Evolutionary conservation across 2,329 filamentous ascomycete genomes (phyloP), one percentile per base, ranked within the genome.

Genomic region (Colletotrichum lini): DNA sequence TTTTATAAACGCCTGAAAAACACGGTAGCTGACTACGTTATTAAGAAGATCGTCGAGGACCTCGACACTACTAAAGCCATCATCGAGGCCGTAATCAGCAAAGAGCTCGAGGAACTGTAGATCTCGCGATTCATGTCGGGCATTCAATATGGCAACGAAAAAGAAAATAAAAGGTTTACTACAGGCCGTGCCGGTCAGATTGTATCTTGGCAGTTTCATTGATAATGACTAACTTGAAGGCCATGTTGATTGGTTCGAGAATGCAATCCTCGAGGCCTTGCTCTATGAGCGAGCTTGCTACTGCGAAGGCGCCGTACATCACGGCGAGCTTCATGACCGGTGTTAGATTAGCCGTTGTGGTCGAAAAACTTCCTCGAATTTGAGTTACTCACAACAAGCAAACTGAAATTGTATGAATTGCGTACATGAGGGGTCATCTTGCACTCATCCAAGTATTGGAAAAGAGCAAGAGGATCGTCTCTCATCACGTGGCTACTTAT

Each of bases 401-500:
- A 15, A 26, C 9, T 62, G 1, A 0, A 0, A 3, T 16, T 47
- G n/a, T 1, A 0, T 3, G 1, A 4, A 9, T 53, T 1, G 21
- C 38, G 47, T n/a, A 2, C 47, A 18, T 40, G 23, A 8, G 45
- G 45, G 18, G 30, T 42, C 8, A 62, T 62, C 9, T 15, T 44
- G 1, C n/a, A 1, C 7, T 53, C 9, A 2, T 23, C 47, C 4
- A 62, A 13, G 6, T 18, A 21, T n/a, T 7, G 35, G 16, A 26
- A 40, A 8, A 50, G 10, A 21, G 30, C 21, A 9, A 21, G 21
- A 10, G 47, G 4, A 40, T 62, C 35, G 21, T 62, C 59, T 1
- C 2, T 3, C 9, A 0, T 0, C 15, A 44, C 1, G 21, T 2
- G 4, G 2, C 12, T 1, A 0, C 5, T 2, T 1, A 52, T 8